Conservation (phyloP, 495 filamentous ascomycete genomes). For the Aspergillus egyptiacus region DNA sequence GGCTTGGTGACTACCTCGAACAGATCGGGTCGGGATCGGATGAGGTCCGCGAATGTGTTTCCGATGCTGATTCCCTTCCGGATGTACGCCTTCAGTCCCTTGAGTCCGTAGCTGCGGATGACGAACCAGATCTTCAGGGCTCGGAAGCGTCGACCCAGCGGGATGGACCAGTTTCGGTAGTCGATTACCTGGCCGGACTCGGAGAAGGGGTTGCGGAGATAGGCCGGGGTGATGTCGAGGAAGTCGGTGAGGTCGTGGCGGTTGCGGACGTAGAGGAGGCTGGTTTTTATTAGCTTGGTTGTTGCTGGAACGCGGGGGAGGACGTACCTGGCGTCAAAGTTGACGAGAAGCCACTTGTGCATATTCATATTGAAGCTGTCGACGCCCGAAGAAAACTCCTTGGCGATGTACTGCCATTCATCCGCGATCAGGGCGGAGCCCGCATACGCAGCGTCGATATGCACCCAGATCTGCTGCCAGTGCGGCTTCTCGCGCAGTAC, state of each 20-base stretch:
- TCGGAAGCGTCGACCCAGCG: conserved; percentile 86
- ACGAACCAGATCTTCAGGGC: conserved; percentile 97
- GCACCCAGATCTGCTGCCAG: conserved; percentile 71
- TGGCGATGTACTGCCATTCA: conserved; percentile 67
- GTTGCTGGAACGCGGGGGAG: not conserved
- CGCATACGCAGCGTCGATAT: conserved; percentile 95
- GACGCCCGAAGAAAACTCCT: conserved; percentile 55
- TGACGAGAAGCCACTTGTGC: conserved; percentile 96
- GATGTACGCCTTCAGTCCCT: conserved; percentile 70
- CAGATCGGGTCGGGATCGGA: conserved; percentile 59
- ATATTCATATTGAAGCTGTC: conserved; percentile 93
- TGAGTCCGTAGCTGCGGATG: conserved; percentile 75
- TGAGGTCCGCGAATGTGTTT: conserved; percentile 57
- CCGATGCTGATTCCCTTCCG: conserved; percentile 60
- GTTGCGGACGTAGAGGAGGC: conserved; percentile 70
- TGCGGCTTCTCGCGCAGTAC: conserved; percentile 55
- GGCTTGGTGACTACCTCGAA: conserved; percentile 74
- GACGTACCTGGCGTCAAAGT: conserved; percentile 74
- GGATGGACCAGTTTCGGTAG: conserved; percentile 98
- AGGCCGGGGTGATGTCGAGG: conserved; percentile 76
- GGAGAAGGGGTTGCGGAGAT: conserved; percentile 72
- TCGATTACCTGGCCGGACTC: conserved; percentile 86
- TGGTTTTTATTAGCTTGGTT: conserved; percentile 21
- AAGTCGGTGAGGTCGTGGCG: conserved; percentile 69
- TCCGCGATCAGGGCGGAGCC: conserved; percentile 76